Evolutionary conservation across 257 asterid genomes (phyloP), one percentile per base, ranked within the genome.

Genomic region (Solanum infundibuliforme): DNA sequence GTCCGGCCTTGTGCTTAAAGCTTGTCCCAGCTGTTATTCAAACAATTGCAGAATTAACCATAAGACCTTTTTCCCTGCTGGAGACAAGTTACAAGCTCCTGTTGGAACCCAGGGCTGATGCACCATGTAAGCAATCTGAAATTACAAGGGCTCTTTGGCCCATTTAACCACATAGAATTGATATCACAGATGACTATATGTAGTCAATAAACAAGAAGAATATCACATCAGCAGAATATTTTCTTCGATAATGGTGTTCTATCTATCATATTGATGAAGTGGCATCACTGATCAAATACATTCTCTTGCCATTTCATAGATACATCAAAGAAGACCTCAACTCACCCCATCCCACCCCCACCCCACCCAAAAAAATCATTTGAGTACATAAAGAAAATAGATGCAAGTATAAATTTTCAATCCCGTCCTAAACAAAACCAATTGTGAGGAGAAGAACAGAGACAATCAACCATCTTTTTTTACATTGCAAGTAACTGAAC

Each of bases 1-100:
- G 86, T 97, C 99, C 16, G 98, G 98, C 89, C 99, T 94, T 87
- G 99, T 97, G 94, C 99, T 95, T 90, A 97, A 90, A 89, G 99
- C 99, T 91, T 97, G 99, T 81, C 99, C 99, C 58, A 97, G 98
- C 99, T 97, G 96, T 87, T 87, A 88, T 91, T 87, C 76, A 76
- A 89, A 89, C 87, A 90, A 85, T 84, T 46, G 76, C 34, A 84
- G 52, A 82, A 87, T 69, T 27, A 66, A 48, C 84, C 46, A 32
- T 52, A 73, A 86, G 71, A 73, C 68, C 36, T 74, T 86, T 73
- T 86, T 48, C 84, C 43, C 31, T 46, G 86, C 86, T 82, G 69
- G 68, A 82, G 69, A 48, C 69, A 82, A 29, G 86, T 48, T 82
- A 82, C 43, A 82, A 82, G 86, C 43, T 48, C 86, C 86, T 48